These are phyloP conservation scores for Striga asiatica DNA, from an alignment of 257 asterid genomes.

Conservation along the genomic window DNA sequence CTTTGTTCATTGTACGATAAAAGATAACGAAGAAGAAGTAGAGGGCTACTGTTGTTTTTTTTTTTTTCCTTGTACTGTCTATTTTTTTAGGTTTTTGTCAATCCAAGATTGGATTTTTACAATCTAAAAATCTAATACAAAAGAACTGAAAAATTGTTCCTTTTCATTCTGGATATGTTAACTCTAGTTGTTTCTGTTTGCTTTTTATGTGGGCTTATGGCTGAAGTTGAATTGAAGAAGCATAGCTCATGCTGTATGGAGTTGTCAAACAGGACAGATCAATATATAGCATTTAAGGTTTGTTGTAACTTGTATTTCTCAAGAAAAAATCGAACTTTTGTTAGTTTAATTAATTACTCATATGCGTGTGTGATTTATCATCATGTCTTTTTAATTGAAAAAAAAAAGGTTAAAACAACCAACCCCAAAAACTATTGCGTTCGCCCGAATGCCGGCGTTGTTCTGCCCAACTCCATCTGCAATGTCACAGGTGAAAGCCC, in stretches of 20 bases:
- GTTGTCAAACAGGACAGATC: background rate
- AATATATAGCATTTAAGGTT: background rate
- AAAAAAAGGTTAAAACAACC: background rate
- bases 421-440: background rate
- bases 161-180: too few species aligned
- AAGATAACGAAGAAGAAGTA: background rate
- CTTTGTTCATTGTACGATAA: constrained; percentile 18
- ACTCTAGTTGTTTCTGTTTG: too few species aligned
- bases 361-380: background rate
- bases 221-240: background rate
- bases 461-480: background rate
- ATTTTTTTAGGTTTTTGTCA: too few species aligned
- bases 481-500: background rate
- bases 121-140: too few species aligned
- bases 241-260: background rate
- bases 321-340: too few species aligned
- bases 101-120: background rate
- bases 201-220: too few species aligned
- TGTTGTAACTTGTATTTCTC: background rate
- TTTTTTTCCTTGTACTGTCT: background rate
- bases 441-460: background rate
- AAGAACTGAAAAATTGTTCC: too few species aligned
- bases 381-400: background rate
- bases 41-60: constrained; percentile 1
- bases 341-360: too few species aligned